phyloP scores from a whole-genome alignment of 2,329 filamentous ascomycete genomes.

The Hymenoscyphus repandus region DNA sequence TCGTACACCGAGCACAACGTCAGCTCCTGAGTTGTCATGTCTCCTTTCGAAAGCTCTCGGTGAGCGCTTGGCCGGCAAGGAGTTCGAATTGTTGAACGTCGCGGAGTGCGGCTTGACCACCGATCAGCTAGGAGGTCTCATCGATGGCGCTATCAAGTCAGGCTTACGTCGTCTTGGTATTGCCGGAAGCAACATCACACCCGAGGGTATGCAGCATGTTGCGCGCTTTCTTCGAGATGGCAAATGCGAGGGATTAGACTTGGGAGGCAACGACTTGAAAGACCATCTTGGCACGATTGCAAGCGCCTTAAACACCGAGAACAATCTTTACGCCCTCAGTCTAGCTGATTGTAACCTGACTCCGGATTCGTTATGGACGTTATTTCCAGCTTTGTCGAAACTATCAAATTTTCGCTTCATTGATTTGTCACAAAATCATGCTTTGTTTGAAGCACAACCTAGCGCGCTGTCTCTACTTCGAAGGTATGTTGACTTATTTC shows the following conservation, averaged over 20 bases:
- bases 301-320: constrained; percentile 45
- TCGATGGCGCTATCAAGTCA: constrained; percentile 77
- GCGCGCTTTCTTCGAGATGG: constrained; percentile 70
- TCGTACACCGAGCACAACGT: constrained; percentile 20
- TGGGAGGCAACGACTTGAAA: constrained; percentile 74
- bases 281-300: constrained; percentile 51
- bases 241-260: constrained; percentile 79
- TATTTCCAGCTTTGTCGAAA: constrained; percentile 68
- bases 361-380: constrained; percentile 63
- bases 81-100: constrained; percentile 77
- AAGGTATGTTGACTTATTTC: constrained; percentile 46
- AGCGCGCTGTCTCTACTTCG: constrained; percentile 70
- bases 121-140: constrained; percentile 65
- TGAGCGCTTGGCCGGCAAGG: constrained; percentile 68
- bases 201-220: constrained; percentile 69
- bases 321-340: constrained; percentile 73
- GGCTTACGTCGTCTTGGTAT: constrained; percentile 76
- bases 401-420: constrained; percentile 78
- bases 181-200: constrained; percentile 73
- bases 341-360: constrained; percentile 80
- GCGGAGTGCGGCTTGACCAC: constrained; percentile 71
- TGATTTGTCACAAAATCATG: constrained; percentile 84
- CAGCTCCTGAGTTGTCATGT: constrained; percentile 41
- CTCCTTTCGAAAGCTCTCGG: constrained; percentile 71
- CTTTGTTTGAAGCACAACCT: constrained; percentile 69